A percentile compares a stretch with the other conserved stretches of the same genome.
Conservation (phyloP, 202 grass and related monocot genomes). For the Zizania palustris region DNA sequence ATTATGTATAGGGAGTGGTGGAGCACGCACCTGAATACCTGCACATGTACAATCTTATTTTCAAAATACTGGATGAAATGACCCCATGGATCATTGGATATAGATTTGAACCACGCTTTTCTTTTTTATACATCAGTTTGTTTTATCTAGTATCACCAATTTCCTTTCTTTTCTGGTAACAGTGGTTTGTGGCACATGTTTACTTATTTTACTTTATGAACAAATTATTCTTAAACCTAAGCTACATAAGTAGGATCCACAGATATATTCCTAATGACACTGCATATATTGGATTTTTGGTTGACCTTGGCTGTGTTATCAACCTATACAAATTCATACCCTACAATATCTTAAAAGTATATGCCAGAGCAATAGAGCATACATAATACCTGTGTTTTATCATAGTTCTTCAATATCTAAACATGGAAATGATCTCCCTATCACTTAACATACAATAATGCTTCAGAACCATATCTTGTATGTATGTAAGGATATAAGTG, state of each 20-base stretch:
- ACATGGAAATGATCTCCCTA: not conserved
- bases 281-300: not conserved
- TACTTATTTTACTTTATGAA: not conserved
- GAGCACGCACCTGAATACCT: not conserved
- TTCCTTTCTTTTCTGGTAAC: not conserved
- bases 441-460: not conserved
- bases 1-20: not conserved
- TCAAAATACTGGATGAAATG: not conserved
- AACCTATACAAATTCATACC: not conserved
- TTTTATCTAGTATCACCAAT: not conserved
- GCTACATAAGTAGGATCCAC: not conserved
- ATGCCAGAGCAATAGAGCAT: not conserved
- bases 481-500: not conserved
- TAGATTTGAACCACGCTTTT: not conserved
- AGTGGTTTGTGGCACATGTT: not conserved
- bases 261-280: not conserved
- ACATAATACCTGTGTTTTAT: not conserved
- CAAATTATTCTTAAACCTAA: not conserved
- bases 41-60: not conserved
- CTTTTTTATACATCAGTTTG: not conserved
- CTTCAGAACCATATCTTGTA: not conserved
- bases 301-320: not conserved
- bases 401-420: not conserved
- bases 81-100: not conserved
- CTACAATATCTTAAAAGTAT: not conserved